Evolutionary conservation across 2,329 filamentous ascomycete genomes (phyloP).

Genomic region (Colletotrichum viniferum): DNA sequence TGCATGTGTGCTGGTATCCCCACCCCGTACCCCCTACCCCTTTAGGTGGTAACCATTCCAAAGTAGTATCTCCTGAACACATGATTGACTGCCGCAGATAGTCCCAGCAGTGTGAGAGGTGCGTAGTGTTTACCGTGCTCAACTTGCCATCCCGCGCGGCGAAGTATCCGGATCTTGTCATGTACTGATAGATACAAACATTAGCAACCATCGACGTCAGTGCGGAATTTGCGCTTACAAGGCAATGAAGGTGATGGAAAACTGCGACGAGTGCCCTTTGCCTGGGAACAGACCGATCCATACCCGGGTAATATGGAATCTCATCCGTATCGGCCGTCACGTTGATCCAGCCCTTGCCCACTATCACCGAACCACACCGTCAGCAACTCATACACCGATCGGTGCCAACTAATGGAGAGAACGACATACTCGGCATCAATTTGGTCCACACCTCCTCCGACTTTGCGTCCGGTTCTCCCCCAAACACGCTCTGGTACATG

Average conservation of each 20-base stretch:
- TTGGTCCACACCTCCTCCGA: not conserved
- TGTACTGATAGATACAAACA: not conserved
- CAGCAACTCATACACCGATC: not conserved
- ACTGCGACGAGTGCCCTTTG: not conserved
- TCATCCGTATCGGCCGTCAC: not conserved
- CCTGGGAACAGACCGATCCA: not conserved
- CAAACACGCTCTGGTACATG: not conserved
- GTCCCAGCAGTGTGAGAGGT: constrained; percentile 52
- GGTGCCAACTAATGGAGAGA: not conserved
- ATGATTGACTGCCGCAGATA: constrained; percentile 51
- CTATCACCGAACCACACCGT: not conserved
- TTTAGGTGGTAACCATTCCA: constrained; percentile 35
- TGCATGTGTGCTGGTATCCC: constrained; percentile 25
- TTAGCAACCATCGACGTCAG: not conserved
- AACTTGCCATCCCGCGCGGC: not conserved
- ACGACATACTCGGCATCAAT: not conserved
- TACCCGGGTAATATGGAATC: not conserved
- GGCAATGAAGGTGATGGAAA: not conserved
- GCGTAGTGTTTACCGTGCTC: constrained; percentile 20
- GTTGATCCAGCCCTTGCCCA: not conserved
- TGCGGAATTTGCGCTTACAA: not conserved
- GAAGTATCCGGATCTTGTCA: not conserved
- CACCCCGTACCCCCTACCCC: constrained; percentile 4
- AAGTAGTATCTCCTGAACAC: constrained; percentile 48
- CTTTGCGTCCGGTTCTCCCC: not conserved